Conservation (phyloP, 164 flowering plant species). For the Pachysandra terminalis region DNA sequence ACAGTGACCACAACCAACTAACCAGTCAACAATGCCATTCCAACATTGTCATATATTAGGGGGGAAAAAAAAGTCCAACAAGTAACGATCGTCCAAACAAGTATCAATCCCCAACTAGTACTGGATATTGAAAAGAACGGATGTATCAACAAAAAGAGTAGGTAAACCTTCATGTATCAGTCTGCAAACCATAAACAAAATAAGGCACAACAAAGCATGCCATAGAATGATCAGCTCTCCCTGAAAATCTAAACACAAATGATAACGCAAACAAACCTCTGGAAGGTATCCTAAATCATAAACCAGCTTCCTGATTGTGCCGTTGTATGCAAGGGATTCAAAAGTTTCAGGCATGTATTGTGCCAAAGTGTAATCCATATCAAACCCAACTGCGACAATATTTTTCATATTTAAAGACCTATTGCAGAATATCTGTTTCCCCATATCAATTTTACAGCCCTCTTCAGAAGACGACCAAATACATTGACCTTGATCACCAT, state of each 20-base stretch:
- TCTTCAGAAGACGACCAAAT: slow-evolving; percentile 78
- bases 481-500: slow-evolving; percentile 25
- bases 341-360: slow-evolving; percentile 96
- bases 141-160: no score
- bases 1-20: no score
- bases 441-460: slow-evolving; percentile 47
- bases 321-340: slow-evolving; percentile 91
- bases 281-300: slow-evolving; percentile 76
- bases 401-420: slow-evolving; percentile 90
- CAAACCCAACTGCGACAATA: slow-evolving; percentile 93
- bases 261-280: slow-evolving; percentile 57
- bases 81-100: no score
- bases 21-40: no score
- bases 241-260: neutral
- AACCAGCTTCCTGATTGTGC: slow-evolving; percentile 82
- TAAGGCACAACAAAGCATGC: neutral
- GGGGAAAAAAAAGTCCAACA: no score
- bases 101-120: no score
- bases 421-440: slow-evolving; percentile 89
- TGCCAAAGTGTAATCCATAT: slow-evolving; percentile 98
- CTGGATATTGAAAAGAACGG: no score
- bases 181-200: neutral
- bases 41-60: no score
- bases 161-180: no score
- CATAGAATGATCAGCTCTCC: neutral